Evolutionary conservation across 192 early-diverging fungal species (phyloP), one percentile per base, ranked within the genome.

Genomic region (Allomyces arbusculus): DNA sequence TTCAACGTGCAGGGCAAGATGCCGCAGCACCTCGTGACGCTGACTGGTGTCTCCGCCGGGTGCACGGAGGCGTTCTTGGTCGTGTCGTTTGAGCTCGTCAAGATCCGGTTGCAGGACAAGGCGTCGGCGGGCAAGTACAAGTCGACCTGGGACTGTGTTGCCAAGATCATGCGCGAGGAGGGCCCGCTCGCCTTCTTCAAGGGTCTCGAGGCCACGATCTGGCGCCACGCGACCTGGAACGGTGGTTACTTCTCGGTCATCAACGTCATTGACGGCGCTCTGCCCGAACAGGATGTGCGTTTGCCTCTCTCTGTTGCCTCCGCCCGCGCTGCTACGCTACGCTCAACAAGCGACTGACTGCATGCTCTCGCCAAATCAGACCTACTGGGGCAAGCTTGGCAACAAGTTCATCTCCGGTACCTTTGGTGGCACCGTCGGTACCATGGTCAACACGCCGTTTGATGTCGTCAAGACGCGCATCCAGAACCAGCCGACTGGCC

Each of bases 391-490:
- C 50, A 58, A n/a, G 16, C 68, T 82, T 63, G 24, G 72, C 23
- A 82, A 78, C 69, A 82, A 82, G 68, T 79, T 82, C 68, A 76
- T 83, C 66, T 90, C 92, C 63, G 94, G 94, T 45, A 79, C 88
- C 16, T 83, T 93, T 70, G 94, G 94, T 65, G 94, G 94, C 40
- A 93, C 91, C 14, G 78, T 93, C 66, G 94, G 91, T 43, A 97
- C 94, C 6, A 82, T 90, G 55, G 75, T 91, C 50, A 97, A 97
- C 77, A 95, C 91, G 20, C 94, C 94, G 22, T 86, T 91, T 61
- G 94, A 97, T 78, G 94, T 97, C 25, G 91, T 94, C 66, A 97
- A 97, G 82, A 92, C 92, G 7, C 83, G 94, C 64, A 86, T 97
- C 63, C 94, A 97, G 76, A 87, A 84, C 70, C 82, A 90, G 76